Evolutionary conservation across 2,329 filamentous ascomycete genomes (phyloP), one percentile per base, ranked within the genome.

Genomic region (Leptographium procerum): DNA sequence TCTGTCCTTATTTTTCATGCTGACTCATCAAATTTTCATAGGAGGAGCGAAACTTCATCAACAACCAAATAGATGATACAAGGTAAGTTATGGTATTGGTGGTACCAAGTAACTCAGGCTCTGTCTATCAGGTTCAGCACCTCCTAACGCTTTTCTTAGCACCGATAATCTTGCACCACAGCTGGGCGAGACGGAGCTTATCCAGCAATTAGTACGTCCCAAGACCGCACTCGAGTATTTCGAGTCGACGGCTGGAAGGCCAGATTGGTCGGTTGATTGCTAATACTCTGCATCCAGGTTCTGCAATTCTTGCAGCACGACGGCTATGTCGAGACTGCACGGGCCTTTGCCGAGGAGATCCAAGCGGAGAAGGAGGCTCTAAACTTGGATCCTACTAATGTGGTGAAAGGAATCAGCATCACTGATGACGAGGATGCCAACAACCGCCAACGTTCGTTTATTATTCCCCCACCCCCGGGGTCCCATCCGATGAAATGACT

Each of bases 271-370:
- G 40, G 2, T 19, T 8, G 19, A n/a, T 13, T 33, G 29, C 51
- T 54, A 28, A 58, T 31, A 6, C 9, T 34, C 4, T 22, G 8
- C 13, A 2, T 24, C 0, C 57, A 79, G 75, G 80, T 85, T 22
- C 79, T 91, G 45, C 91, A 96, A 71, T 97, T 95, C 64, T 76
- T 99, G 16, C 88, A 91, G 43, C 92, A 97, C 65, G 94, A 97
- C 66, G 94, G 94, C 60, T 97, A 96, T 65, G 87, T 96, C 9
- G 92, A 96, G 64, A 96, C 92, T 0, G 91, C 91, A 10, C 83
- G 86, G 62, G 90, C 89, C 0, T 97, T 99, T 75, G 85, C 88
- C 4, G 80, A 87, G 65, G 92, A 97, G 67, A 84, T 95, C 29
- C 80, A 83, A 57, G 75, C 80, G 19, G 89, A 96, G 69, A 86